These are phyloP conservation scores for Solanum clarkiae DNA, from an alignment of 257 asterid species.

Conservation along the genomic window DNA sequence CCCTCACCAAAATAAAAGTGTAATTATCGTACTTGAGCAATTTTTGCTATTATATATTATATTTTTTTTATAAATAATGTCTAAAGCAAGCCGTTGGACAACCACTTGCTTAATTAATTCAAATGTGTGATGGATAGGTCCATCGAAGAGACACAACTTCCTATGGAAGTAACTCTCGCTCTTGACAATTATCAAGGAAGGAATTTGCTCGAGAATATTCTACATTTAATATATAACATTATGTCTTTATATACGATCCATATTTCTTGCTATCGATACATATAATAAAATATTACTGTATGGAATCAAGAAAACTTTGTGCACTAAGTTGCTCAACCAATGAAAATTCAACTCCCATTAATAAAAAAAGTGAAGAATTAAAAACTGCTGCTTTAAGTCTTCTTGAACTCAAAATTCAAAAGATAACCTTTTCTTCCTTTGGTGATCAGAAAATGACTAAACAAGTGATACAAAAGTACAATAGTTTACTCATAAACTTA, in stretches of 20 bases:
- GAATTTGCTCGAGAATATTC: background rate
- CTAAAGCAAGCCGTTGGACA: too few species aligned
- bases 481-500: background rate
- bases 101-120: background rate
- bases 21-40: too few species aligned
- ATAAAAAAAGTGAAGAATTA: background rate
- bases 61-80: too few species aligned
- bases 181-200: background rate
- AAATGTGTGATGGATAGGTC: too few species aligned
- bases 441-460: conserved; percentile 1
- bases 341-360: background rate
- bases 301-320: background rate
- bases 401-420: background rate
- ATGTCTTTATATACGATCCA: background rate
- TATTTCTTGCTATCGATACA: background rate
- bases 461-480: background rate
- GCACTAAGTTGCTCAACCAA: background rate
- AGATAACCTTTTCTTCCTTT: conserved; percentile 1
- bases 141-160: too few species aligned
- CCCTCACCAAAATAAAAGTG: too few species aligned
- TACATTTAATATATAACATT: background rate
- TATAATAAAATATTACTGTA: background rate
- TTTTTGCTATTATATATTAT: too few species aligned
- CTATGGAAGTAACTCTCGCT: background rate
- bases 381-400: background rate